These are phyloP conservation scores for Suhomyces choctaworum DNA, from an alignment of 1,139 yeast species.

Conservation along the genomic window DNA sequence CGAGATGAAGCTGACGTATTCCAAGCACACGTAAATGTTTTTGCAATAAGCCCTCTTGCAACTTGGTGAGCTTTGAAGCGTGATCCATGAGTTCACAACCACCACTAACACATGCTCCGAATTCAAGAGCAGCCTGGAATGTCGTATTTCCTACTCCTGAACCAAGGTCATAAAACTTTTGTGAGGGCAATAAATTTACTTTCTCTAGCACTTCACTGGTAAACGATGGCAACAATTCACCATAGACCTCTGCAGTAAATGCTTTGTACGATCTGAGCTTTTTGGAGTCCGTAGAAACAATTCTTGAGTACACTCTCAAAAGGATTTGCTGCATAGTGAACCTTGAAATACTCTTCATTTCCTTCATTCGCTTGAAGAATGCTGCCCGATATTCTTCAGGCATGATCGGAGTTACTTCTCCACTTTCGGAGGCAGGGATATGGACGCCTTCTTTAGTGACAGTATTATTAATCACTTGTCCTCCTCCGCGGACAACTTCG, in stretches of 20 bases:
- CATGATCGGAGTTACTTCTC: constrained; percentile 10
- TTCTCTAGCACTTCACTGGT: constrained; percentile 67
- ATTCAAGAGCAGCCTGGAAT: constrained; percentile 84
- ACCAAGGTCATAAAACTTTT: constrained; percentile 79
- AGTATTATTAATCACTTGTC: not conserved
- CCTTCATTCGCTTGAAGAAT: constrained; percentile 34
- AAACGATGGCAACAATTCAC: constrained; percentile 82
- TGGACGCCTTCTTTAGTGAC: constrained; percentile 5
- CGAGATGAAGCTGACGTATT: constrained; percentile 53
- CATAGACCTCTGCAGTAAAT: constrained; percentile 88
- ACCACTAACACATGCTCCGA: constrained; percentile 72
- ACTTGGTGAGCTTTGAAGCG: constrained; percentile 67
- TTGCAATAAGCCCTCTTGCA: constrained; percentile 59
- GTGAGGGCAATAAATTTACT: constrained; percentile 54
- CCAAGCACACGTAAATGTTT: constrained; percentile 67
- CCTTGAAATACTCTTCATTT: constrained; percentile 49
- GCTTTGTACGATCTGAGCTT: constrained; percentile 74
- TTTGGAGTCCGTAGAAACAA: constrained; percentile 73
- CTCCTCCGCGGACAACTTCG: constrained; percentile 4
- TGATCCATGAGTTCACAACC: constrained; percentile 90
- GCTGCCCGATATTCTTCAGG: constrained; percentile 25
- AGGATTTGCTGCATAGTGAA: constrained; percentile 66
- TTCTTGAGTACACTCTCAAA: constrained; percentile 70
- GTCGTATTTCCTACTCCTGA: constrained; percentile 95
- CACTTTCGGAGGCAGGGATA: constrained; percentile 7